Percentiles rank a stretch among this genome's conserved stretches.
phyloP scores from a whole-genome alignment of 73 alveolate species.

The Paramecium tetraurelia region DNA sequence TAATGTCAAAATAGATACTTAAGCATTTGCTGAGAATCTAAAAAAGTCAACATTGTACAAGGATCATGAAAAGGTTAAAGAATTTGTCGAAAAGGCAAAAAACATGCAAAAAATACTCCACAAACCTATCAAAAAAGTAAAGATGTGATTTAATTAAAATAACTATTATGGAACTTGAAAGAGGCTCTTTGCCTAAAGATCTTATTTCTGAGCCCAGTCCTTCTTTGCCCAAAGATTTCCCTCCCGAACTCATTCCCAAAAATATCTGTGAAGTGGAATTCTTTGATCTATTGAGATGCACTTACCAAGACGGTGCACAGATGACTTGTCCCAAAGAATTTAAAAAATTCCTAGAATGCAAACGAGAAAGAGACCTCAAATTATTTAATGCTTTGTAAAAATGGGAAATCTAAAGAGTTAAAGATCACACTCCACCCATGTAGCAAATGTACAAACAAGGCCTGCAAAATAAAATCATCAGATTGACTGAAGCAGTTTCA shows the following conservation, averaged over 20 bases:
- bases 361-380: slow-evolving; percentile 11
- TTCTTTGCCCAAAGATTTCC: slow-evolving; percentile 7
- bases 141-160: background rate
- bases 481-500: background rate
- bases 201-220: slow-evolving; percentile 18
- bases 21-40: slow-evolving; percentile 23
- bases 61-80: slow-evolving; percentile 23
- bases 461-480: background rate
- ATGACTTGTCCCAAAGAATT: background rate
- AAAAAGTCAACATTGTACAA: background rate
- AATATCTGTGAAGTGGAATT: slow-evolving; percentile 18
- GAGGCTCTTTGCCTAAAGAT: background rate
- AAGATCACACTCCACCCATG: background rate
- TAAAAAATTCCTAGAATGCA: background rate
- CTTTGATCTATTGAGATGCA: background rate
- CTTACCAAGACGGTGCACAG: background rate
- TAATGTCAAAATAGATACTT: slow-evolving; percentile 60
- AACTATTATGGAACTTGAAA: slow-evolving; percentile 9
- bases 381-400: background rate
- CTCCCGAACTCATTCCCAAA: background rate
- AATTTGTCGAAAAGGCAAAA: background rate
- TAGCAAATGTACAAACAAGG: background rate
- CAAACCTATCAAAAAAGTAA: slow-evolving; percentile 2
- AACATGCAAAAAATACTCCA: background rate
- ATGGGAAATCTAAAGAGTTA: background rate